Evolutionary conservation across 1,139 yeast genomes (phyloP), one percentile per base, ranked within the genome.

Genomic region (Suhomyces terraborum): DNA sequence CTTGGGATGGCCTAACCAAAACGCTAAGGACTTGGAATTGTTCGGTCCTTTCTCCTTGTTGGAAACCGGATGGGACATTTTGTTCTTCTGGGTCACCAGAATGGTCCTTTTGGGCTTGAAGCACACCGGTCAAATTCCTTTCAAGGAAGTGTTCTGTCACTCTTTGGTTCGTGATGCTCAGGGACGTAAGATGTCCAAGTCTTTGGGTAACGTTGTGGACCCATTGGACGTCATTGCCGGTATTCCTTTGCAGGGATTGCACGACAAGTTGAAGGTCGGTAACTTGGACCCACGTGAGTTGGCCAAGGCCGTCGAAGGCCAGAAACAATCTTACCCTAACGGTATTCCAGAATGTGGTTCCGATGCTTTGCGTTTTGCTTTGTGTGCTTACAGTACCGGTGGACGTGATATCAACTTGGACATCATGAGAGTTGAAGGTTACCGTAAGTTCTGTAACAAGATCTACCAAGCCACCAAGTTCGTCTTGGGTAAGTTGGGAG

Each of bases 321-420:
- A 93, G 72, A 82, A 79, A 59, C 74, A 80, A 54, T 84, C 96
- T 14, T 93, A 89, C 76, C 98, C 98, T 51, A 84, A 83, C 55
- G 98, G 98, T 73, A 91, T 93, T 55, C 98, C 98, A 44, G 96
- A 93, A 72, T 93, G 98, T 79, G 98, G 98, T 75, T 91, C 98
- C 40, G 98, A 93, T 68, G 98, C 98, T 32, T 75, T 93, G 71
- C 84, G 98, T 74, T 93, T 93, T 64, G 98, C 98, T 19, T 79
- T 93, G 53, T 93, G 98, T 80, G 97, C 98, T 42, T 93, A 93
- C 75, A 85, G 96, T 38, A 91, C 98, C 43, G 98, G 98, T 72
- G 98, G 97, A 57, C 84, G 98, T 71, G 98, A 93, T 62, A 93
- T 93, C 66, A 93, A 93, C 71, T 79, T 93, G 64, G 98, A 93